A percentile compares a stretch with the other conserved stretches of the same genome.
These are phyloP conservation scores for Fomitopsis pinicola DNA, from an alignment of 1,284 basidiomycete species.

Conservation along the genomic window DNA sequence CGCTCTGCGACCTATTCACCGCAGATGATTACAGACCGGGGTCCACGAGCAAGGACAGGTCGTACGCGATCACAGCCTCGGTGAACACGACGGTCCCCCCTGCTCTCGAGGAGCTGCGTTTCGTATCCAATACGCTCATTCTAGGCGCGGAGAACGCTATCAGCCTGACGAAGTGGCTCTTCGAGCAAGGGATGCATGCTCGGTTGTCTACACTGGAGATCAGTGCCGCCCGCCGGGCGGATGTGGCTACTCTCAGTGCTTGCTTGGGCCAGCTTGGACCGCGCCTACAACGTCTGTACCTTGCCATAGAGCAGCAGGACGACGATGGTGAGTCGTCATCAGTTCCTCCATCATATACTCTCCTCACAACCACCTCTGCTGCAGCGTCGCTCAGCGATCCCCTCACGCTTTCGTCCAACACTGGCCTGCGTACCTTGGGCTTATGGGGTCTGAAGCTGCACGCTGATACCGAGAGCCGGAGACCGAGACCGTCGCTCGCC, in stretches of 20 bases:
- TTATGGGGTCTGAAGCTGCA: constrained; percentile 11
- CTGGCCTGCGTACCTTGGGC: constrained; percentile 5
- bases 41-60: background rate
- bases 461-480: background rate
- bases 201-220: constrained; percentile 5
- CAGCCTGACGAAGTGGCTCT: constrained; percentile 5
- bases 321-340: constrained; percentile 6
- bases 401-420: constrained; percentile 8
- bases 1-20: background rate
- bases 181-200: constrained; percentile 6
- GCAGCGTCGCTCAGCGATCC: background rate
- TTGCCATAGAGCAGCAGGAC: constrained; percentile 8
- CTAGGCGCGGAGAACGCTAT: background rate
- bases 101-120: constrained; percentile 3
- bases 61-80: background rate
- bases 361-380: no score
- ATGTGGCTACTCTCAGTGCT: background rate
- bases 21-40: background rate
- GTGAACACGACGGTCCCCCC: background rate
- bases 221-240: background rate
- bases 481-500: constrained; percentile 1
- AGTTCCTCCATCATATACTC: no score
- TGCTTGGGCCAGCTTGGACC: constrained; percentile 13
- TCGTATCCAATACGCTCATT: background rate
- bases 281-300: constrained; percentile 11